Evolutionary conservation across 352 stramenopile genomes (phyloP).

Genomic region (Peronosclerospora sorghi): DNA sequence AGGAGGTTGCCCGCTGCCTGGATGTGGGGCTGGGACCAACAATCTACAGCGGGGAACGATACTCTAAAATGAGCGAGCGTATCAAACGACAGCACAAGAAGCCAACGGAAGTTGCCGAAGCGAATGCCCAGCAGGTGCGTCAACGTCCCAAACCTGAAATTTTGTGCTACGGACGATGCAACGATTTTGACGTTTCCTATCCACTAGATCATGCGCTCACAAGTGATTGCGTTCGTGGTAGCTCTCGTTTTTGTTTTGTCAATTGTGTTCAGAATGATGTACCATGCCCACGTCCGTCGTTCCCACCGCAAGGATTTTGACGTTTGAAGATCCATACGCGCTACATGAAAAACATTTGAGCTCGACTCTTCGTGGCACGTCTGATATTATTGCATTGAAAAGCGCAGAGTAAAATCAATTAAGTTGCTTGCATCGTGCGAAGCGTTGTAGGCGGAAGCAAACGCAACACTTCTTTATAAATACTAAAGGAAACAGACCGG

Average conservation of each 20-base stretch:
- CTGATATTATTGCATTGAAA: no score
- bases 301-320: constrained; percentile 19
- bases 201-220: constrained; percentile 45
- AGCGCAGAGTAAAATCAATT: no score
- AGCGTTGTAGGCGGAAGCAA: no score
- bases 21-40: constrained; percentile 62
- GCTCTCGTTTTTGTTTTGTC: constrained; percentile 39
- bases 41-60: constrained; percentile 73
- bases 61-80: constrained; percentile 75
- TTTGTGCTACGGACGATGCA: background rate
- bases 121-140: constrained; percentile 29
- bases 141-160: background rate
- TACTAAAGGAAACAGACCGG: no score
- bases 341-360: no score
- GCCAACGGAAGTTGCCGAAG: constrained; percentile 25
- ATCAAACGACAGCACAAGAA: constrained; percentile 62
- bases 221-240: constrained; percentile 48
- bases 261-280: constrained; percentile 49
- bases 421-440: no score
- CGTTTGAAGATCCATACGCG: no score
- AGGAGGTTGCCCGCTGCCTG: constrained; percentile 18
- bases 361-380: no score
- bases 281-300: constrained; percentile 27
- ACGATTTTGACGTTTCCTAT: background rate
- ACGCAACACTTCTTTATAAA: no score